Evolutionary conservation across 1,139 yeast species (phyloP).

Genomic region (Debaryomyces robertsiae): DNA sequence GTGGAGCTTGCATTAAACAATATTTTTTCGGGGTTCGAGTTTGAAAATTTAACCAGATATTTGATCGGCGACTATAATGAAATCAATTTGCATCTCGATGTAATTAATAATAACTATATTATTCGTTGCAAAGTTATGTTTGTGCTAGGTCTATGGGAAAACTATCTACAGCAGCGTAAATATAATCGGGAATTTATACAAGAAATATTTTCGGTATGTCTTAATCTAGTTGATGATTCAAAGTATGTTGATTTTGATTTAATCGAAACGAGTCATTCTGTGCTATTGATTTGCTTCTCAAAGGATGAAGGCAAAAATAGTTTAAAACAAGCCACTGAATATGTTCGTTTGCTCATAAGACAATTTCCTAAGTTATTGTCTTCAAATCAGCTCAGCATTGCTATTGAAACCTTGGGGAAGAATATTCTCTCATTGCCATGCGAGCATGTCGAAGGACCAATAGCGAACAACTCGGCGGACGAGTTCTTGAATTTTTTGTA

Average conservation of each 20-base stretch:
- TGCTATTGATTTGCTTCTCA: conserved; percentile 52
- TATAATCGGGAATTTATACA: conserved; percentile 27
- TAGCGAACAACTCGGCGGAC: conserved; percentile 26
- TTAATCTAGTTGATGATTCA: conserved; percentile 41
- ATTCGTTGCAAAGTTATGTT: conserved; percentile 56
- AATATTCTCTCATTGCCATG: conserved; percentile 50
- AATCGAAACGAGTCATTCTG: conserved; percentile 71
- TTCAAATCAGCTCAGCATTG: conserved; percentile 58
- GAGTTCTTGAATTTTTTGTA: conserved; percentile 46
- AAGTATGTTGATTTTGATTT: conserved; percentile 36
- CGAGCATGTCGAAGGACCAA: conserved; percentile 17
- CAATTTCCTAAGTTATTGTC: conserved; percentile 65
- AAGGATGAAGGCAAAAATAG: conserved; percentile 24
- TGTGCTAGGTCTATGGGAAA: conserved; percentile 61
- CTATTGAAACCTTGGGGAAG: conserved; percentile 59
- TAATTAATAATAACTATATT: conserved; percentile 34
- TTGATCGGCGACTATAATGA: conserved; percentile 45
- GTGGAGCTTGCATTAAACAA: conserved; percentile 46
- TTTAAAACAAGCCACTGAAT: conserved; percentile 35
- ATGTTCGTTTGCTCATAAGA: conserved; percentile 33
- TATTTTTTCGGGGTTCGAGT: conserved; percentile 23
- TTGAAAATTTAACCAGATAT: conserved; percentile 41
- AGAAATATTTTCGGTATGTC: conserved; percentile 46
- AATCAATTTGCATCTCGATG: conserved; percentile 39
- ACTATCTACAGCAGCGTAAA: conserved; percentile 44